Evolutionary conservation across 31 red algal species (phyloP), one percentile per base, ranked within the genome.

Genomic region (Odonthalia washingtoniensis): DNA sequence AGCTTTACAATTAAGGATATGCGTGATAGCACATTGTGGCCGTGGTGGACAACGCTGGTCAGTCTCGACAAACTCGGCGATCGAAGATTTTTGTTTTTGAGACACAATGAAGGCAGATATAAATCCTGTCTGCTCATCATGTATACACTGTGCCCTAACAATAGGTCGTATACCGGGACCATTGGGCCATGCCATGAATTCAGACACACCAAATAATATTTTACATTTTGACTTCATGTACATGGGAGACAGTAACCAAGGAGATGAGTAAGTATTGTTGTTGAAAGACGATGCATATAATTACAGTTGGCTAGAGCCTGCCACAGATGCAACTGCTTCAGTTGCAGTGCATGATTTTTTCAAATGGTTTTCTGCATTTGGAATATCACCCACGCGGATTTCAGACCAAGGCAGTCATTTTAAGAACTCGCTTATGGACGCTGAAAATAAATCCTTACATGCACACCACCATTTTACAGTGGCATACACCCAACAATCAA

Each of bases 201-300:
- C 87, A 12, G 1, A 82, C 74, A 33, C 32, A 16, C 65, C 49
- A 17, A 82, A 82, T 46, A 64, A 89, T 41, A 12, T 82, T 3
- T 39, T 89, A 0, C 0, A 82, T 46, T 89, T 89, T n/a, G 77
- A 82, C 63, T 89, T 63, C 42, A 45, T 53, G 12, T 89, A 82
- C 57, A 82, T 72, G 12, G 30, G 26, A 61, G 26, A 30, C 4
- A 66, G 49, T 6, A 60, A 82, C 49, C 0, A 74, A 21, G 76
- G 40, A 26, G 35, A 34, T 30, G 5, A n/a, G 28, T 72, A 89
- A 2, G 65, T 82, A 2, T 63, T 83, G 64, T 42, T 90, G 32
- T 0, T 81, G 9, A 90, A 90, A 3, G 79, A 70, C 42, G 85
- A 88, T 67, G 36, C 53, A 30, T 36, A 39, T 49, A 38, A 40